These are phyloP conservation scores for Talaromyces amestolkiae DNA, from an alignment of 2,329 filamentous ascomycete species.

Conservation along the genomic window DNA sequence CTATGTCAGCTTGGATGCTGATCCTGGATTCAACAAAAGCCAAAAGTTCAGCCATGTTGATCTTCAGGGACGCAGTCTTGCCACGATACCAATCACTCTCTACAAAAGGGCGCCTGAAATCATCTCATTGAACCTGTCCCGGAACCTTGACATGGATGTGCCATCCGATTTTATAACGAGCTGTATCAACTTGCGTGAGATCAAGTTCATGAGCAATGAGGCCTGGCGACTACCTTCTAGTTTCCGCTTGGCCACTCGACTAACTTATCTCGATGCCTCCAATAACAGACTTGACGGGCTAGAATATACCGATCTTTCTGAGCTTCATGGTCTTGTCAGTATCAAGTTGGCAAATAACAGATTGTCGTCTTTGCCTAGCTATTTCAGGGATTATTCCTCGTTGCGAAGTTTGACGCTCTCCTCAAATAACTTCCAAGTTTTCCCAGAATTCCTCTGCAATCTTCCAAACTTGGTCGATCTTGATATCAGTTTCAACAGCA, in stretches of 20 bases:
- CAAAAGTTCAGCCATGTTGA: constrained; percentile 95
- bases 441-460: constrained; percentile 81
- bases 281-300: constrained; percentile 90
- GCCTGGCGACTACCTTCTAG: constrained; percentile 81
- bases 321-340: constrained; percentile 73
- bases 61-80: constrained; percentile 80
- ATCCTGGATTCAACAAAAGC: constrained; percentile 75
- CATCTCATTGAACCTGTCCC: constrained; percentile 87
- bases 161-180: constrained; percentile 95
- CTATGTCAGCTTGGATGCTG: constrained; percentile 67
- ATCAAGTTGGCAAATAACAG: constrained; percentile 93
- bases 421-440: constrained; percentile 83
- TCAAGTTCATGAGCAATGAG: constrained; percentile 95
- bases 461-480: constrained; percentile 83
- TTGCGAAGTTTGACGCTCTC: constrained; percentile 86
- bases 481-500: constrained; percentile 94
- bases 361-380: constrained; percentile 71
- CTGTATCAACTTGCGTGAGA: constrained; percentile 85
- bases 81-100: constrained; percentile 90
- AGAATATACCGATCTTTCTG: constrained; percentile 77
- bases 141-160: constrained; percentile 86
- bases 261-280: constrained; percentile 90
- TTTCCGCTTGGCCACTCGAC: constrained; percentile 71
- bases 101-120: constrained; percentile 92
- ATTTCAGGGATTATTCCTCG: constrained; percentile 76